Conservation (phyloP, 768 basidiomycete species). For the Dacryopinax primogenitus region DNA sequence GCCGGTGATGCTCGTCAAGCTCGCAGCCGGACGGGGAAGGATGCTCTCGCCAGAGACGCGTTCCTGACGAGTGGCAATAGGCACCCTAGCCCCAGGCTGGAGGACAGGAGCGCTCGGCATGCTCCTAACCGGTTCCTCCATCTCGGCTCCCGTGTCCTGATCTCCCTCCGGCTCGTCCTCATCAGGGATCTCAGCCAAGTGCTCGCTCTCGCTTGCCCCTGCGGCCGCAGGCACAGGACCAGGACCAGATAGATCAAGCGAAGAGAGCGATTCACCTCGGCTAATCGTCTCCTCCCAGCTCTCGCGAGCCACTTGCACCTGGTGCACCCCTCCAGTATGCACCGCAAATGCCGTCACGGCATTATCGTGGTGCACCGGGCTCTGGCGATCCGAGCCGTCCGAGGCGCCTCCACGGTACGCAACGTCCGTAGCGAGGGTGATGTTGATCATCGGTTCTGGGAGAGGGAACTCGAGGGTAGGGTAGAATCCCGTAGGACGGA, state of each 20-base stretch:
- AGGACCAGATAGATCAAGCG: background rate
- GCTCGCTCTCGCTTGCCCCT: background rate
- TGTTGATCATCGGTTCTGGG: constrained; percentile 76
- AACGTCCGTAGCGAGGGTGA: constrained; percentile 76
- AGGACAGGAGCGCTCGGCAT: background rate
- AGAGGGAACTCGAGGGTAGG: constrained; percentile 57
- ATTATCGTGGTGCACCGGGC: constrained; percentile 47
- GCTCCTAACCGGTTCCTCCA: background rate
- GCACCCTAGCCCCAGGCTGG: too few species aligned
- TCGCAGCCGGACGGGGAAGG: background rate
- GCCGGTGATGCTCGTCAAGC: background rate
- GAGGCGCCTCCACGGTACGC: constrained; percentile 47
- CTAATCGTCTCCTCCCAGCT: constrained; percentile 56
- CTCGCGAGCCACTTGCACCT: constrained; percentile 72
- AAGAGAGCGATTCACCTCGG: background rate
- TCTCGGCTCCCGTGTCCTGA: background rate
- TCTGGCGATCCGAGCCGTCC: background rate
- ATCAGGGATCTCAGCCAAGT: background rate
- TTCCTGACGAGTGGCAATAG: background rate
- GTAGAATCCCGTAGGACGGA: constrained; percentile 44
- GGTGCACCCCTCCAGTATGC: constrained; percentile 81
- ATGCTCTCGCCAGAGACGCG: too few species aligned
- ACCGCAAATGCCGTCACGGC: constrained; percentile 68
- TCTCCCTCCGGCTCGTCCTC: background rate
- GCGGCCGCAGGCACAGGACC: too few species aligned